These are phyloP conservation scores for Paradendryphiella salina DNA, from an alignment of 2,329 filamentous ascomycete genomes.

Conservation along the genomic window DNA sequence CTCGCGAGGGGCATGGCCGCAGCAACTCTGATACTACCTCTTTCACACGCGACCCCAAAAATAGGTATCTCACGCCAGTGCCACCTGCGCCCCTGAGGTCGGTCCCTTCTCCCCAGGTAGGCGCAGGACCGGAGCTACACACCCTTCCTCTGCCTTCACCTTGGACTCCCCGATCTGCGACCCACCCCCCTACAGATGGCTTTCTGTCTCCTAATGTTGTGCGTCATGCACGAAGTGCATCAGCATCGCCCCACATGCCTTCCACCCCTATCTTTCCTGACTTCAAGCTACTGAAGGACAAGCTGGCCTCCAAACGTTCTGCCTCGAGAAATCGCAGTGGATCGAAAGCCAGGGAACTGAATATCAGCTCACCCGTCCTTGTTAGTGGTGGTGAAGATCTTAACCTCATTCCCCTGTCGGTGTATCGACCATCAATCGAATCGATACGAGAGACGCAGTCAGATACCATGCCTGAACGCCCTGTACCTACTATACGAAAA, in stretches of 20 bases:
- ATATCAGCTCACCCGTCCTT: slow-evolving; percentile 41
- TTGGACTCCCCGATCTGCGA: slow-evolving; percentile 36
- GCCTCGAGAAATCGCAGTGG: slow-evolving; percentile 29
- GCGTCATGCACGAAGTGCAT: slow-evolving; percentile 38
- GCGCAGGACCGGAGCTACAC: slow-evolving; percentile 23
- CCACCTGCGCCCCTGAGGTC: slow-evolving; percentile 49
- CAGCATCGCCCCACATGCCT: slow-evolving; percentile 34
- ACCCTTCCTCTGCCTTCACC: slow-evolving; percentile 24
- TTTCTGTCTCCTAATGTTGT: slow-evolving; percentile 30
- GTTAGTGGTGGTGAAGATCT: slow-evolving; percentile 40
- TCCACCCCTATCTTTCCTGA: slow-evolving; percentile 37
- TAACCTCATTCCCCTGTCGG: slow-evolving; percentile 42
- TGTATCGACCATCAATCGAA: slow-evolving; percentile 20
- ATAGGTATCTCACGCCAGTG: slow-evolving; percentile 73
- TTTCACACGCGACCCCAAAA: slow-evolving; percentile 76
- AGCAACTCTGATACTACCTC: slow-evolving; percentile 69
- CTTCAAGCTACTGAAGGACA: slow-evolving; percentile 40
- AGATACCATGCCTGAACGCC: slow-evolving; percentile 7
- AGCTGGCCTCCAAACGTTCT: slow-evolving; percentile 34
- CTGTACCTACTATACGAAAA: slow-evolving; percentile 21
- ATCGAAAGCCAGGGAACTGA: slow-evolving; percentile 31
- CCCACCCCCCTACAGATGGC: slow-evolving; percentile 29
- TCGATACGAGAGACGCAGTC: slow-evolving; percentile 19
- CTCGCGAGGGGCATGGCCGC: slow-evolving; percentile 64
- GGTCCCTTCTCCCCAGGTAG: slow-evolving; percentile 23